Evolutionary conservation across 2,329 filamentous ascomycete species (phyloP).

Genomic region (Fusarium phyllophilum): DNA sequence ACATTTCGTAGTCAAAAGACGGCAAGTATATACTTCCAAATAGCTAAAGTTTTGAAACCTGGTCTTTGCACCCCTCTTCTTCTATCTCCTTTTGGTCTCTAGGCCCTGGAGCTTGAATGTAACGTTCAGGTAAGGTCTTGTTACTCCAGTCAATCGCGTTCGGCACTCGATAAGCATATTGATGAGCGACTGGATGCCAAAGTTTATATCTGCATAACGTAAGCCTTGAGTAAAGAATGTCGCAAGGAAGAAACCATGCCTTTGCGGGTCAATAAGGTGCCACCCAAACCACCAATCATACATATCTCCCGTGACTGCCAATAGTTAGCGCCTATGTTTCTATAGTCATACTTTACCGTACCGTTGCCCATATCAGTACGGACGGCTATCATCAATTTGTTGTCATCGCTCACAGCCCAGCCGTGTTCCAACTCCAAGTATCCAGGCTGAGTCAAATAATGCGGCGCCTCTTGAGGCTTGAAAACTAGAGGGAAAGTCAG

Average conservation of each 20-base stretch:
- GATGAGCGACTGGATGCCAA: neutral
- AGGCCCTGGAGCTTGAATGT: neutral
- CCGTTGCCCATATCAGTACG: neutral
- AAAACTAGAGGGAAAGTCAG: neutral
- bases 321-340: neutral
- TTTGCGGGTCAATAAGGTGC: neutral
- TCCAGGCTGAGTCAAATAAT: neutral
- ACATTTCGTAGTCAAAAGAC: neutral
- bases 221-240: neutral
- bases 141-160: neutral
- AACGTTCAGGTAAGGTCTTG: neutral
- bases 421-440: neutral
- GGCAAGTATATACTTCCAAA: fast-evolving
- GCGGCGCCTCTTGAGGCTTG: neutral
- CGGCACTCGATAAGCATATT: neutral
- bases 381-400: neutral
- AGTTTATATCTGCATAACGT: neutral
- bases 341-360: neutral
- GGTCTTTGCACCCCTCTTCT: no score
- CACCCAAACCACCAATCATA: neutral
- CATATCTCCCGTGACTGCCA: neutral
- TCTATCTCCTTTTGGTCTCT: no score
- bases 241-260: neutral
- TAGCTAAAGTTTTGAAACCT: fast-evolving
- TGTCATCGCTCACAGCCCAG: neutral